Evolutionary conservation across 164 flowering plant species (phyloP).

Genomic region (Chimonanthus salicifolius): DNA sequence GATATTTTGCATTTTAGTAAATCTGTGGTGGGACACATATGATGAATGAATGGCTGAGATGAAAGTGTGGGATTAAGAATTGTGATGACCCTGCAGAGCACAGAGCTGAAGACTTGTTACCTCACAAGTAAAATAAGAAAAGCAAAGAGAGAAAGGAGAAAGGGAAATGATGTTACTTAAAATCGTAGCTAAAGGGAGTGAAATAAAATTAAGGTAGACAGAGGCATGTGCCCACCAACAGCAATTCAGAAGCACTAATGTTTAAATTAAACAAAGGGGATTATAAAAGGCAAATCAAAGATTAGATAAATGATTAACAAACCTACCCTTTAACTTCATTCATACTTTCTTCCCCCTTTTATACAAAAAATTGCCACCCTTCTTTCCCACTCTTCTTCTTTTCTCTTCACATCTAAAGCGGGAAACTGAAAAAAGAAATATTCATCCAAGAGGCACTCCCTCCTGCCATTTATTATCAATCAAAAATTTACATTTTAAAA

Average conservation of each 20-base stretch:
- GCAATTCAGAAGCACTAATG: constrained; percentile 2
- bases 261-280: not conserved
- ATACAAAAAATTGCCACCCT: not conserved
- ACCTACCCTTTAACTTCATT: not conserved
- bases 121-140: not conserved
- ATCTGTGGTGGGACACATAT: not conserved
- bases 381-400: not conserved
- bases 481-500: too few species aligned
- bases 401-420: not conserved
- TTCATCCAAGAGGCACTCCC: too few species aligned
- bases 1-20: not conserved
- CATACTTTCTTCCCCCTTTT: not conserved
- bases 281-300: constrained; percentile 1
- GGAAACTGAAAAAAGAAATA: too few species aligned
- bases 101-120: too few species aligned
- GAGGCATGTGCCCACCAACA: constrained; percentile 4
- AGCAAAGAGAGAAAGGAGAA: not conserved
- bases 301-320: not conserved
- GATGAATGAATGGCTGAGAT: not conserved
- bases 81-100: not conserved
- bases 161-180: not conserved
- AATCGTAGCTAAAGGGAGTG: not conserved
- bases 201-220: not conserved
- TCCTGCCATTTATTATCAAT: too few species aligned
- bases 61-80: not conserved